These are phyloP conservation scores for Candida pseudoglaebosa DNA, from an alignment of 805 yeast genomes.

Conservation along the genomic window DNA sequence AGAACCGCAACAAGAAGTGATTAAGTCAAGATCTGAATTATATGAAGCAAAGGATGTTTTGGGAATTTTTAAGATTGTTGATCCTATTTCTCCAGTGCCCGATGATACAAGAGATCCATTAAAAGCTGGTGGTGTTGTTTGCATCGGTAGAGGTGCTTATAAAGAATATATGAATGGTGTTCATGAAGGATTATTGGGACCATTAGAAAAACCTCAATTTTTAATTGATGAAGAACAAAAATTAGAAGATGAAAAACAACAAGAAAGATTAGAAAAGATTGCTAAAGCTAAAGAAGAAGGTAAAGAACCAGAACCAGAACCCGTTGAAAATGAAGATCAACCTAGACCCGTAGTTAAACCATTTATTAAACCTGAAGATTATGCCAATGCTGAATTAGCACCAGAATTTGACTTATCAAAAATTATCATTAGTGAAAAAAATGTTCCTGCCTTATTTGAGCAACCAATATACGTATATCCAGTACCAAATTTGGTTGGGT, in stretches of 20 bases:
- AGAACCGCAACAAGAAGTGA: slow-evolving; percentile 24
- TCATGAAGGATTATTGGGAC: slow-evolving; percentile 94
- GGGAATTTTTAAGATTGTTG: slow-evolving; percentile 49
- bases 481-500: slow-evolving; percentile 76
- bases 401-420: slow-evolving; percentile 49
- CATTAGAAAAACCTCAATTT: slow-evolving; percentile 49
- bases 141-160: slow-evolving; percentile 93
- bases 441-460: slow-evolving; percentile 58
- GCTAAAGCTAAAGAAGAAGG: slow-evolving; percentile 5
- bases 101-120: slow-evolving; percentile 40
- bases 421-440: slow-evolving; percentile 26
- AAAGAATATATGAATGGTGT: slow-evolving; percentile 88
- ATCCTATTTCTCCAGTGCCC: slow-evolving; percentile 40
- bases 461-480: slow-evolving; percentile 78
- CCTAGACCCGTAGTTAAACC: slow-evolving; percentile 54
- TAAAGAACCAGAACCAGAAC: slow-evolving; percentile 32
- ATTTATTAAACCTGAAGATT: slow-evolving; percentile 58
- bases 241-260: slow-evolving; percentile 11
- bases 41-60: slow-evolving; percentile 46
- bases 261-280: slow-evolving; percentile 7
- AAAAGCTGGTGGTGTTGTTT: slow-evolving; percentile 78
- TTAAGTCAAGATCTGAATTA: slow-evolving; percentile 28
- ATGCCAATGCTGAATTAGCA: slow-evolving; percentile 51
- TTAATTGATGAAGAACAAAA: slow-evolving; percentile 16
- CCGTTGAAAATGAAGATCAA: slow-evolving; percentile 13